Conservation (phyloP, 441 rosid species). For the Gossypium schwendimanii region DNA sequence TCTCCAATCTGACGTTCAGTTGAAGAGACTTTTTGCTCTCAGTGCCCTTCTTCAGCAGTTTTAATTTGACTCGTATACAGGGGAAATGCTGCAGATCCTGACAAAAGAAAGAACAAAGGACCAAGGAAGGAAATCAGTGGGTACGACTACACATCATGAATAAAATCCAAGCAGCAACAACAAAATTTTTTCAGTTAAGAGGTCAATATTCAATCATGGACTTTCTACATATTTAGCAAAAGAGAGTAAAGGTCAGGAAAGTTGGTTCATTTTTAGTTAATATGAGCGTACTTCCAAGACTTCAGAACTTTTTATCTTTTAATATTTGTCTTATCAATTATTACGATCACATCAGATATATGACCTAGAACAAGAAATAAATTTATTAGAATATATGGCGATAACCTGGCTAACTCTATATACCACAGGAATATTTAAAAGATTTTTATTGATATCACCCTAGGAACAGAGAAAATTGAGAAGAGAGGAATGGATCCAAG, state of each 20-base stretch:
- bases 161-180: neutral
- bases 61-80: conserved; percentile 51
- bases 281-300: no score
- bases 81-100: conserved; percentile 91
- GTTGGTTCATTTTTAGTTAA: no score
- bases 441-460: neutral
- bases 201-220: neutral
- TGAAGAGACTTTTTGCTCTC: conserved; percentile 30
- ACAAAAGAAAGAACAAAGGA: neutral
- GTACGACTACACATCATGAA: neutral
- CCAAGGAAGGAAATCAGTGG: conserved; percentile 4
- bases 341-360: no score
- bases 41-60: conserved; percentile 48
- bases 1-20: conserved; percentile 66
- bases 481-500: neutral
- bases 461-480: neutral
- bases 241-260: no score
- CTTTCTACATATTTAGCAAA: neutral
- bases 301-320: no score
- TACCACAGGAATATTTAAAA: neutral
- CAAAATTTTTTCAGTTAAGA: neutral
- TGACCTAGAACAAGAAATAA: neutral
- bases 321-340: no score
- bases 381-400: neutral
- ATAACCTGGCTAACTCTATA: neutral